Base-by-base conservation (phyloP, 1,284 basidiomycete species). In the Apiotrichum akiyoshidainum region DNA sequence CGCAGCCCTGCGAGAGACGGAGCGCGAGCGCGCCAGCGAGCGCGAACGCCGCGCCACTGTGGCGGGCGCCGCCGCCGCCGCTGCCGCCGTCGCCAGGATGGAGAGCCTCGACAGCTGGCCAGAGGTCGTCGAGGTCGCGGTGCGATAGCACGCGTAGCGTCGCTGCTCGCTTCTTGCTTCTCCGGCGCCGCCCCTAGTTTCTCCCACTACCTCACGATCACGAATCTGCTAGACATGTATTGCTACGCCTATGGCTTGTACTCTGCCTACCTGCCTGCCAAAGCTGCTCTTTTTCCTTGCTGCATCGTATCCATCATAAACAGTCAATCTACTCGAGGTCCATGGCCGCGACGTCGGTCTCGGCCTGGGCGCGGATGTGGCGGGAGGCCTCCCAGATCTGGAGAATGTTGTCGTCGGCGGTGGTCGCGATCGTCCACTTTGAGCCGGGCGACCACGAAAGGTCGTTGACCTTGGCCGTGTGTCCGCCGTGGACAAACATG, bases 401-500 rank as follows among this genome's bases (percentile, higher is more conserved):
- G 52, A 78, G 65, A 19, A 81, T 78, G 67, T 83, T 83, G 65
- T 83, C 81, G 67, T 82, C 81, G 11, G 80, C 79, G 37, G 76
- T 77, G 11, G 75, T 80, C 3, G 76, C 74, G 31, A 80, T 64
- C 50, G 75, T 73, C 78, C 79, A 81, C 55, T 74, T 75, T 35
- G 73, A 73, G 53, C 68, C 74, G 33, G 74, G 72, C 40, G 68
- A 71, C 79, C 80, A 81, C 17, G 68, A 71, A n/a, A 80, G 59
- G 65, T 81, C 79, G 51, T 74, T 76, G 41, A 77, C 72, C 59
- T 78, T 73, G 37, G 75, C 65, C 10, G 76, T 80, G 67, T 78
- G 80, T 35, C 89, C 91, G 67, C 93, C 92, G 68, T 96, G 92
- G 48, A 95, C 84, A 74, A 97, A 97, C 65, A 96, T 79, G 59